These are phyloP conservation scores for Xerocomus spinulosus DNA, from an alignment of 768 basidiomycete species.

Conservation along the genomic window DNA sequence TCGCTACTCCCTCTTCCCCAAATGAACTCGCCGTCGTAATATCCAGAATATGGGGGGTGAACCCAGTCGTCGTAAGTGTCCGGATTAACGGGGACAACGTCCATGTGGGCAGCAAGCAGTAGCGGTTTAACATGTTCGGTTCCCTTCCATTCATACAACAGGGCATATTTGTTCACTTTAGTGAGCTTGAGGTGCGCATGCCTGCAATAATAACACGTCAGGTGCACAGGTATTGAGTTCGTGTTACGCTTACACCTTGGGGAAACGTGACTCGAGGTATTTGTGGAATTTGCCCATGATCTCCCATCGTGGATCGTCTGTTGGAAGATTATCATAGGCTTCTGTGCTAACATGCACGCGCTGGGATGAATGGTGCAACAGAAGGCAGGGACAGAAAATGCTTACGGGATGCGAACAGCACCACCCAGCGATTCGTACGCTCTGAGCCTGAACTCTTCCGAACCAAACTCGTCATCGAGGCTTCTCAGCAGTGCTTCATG, in stretches of 20 bases:
- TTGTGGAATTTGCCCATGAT: slow-evolving; percentile 23
- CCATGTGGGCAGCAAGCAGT: slow-evolving; percentile 46
- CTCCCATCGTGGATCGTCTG: slow-evolving; percentile 42
- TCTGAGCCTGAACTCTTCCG: slow-evolving; percentile 24
- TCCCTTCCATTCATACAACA: slow-evolving; percentile 58
- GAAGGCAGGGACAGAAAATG: not conserved
- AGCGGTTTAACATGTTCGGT: slow-evolving; percentile 52
- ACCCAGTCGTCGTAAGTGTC: slow-evolving; percentile 27
- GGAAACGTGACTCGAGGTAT: slow-evolving; percentile 46
- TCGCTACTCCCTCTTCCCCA: too few species aligned
- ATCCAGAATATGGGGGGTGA: too few species aligned
- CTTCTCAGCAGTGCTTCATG: too few species aligned
- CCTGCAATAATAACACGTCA: slow-evolving; percentile 23
- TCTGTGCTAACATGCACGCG: slow-evolving; percentile 39
- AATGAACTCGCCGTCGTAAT: too few species aligned
- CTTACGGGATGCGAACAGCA: slow-evolving; percentile 33
- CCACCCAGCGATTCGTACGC: slow-evolving; percentile 32
- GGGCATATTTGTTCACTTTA: slow-evolving; percentile 55
- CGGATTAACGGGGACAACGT: slow-evolving; percentile 49
- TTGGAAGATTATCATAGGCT: slow-evolving; percentile 46
- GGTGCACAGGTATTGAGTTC: not conserved
- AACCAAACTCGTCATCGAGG: slow-evolving; percentile 9
- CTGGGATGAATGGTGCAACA: not conserved
- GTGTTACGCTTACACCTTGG: slow-evolving; percentile 44
- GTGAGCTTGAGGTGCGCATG: slow-evolving; percentile 47